Conservation (phyloP, 106 monocot species). For the Alisma plantagoaquatica region DNA sequence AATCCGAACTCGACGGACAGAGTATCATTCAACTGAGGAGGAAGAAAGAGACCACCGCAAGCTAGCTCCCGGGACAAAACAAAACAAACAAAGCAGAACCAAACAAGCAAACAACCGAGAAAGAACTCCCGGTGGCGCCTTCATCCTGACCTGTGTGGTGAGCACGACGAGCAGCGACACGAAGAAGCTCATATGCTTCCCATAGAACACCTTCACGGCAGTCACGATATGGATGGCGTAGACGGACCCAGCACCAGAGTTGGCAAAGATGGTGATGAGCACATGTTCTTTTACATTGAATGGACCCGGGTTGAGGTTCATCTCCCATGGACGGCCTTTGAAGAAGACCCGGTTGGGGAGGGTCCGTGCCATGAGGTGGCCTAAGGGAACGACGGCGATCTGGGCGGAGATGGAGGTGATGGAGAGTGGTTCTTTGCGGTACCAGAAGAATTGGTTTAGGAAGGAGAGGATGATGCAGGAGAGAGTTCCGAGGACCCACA, state of each 20-base stretch:
- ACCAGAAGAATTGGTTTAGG: slow-evolving; percentile 18
- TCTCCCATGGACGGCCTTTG: slow-evolving; percentile 25
- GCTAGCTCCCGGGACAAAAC: no score
- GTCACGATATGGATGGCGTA: slow-evolving; percentile 71
- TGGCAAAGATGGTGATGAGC: no score
- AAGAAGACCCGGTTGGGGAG: slow-evolving; percentile 27
- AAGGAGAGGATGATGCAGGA: slow-evolving; percentile 14
- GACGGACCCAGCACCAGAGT: slow-evolving; percentile 51
- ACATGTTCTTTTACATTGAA: no score
- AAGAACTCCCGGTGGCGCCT: not conserved
- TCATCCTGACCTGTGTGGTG: slow-evolving; percentile 69
- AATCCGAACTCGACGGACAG: no score
- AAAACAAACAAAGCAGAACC: no score
- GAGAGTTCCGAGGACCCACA: slow-evolving; percentile 12
- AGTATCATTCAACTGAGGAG: no score
- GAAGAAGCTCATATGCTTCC: slow-evolving; percentile 39
- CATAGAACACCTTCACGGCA: slow-evolving; percentile 48
- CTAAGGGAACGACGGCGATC: no score
- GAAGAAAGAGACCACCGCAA: no score
- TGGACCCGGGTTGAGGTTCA: slow-evolving; percentile 59
- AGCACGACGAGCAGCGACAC: slow-evolving; percentile 49
- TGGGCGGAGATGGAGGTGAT: no score
- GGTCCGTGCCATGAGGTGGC: slow-evolving; percentile 38
- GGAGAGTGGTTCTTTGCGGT: no score
- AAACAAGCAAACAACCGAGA: not conserved